Evolutionary conservation across 192 early-diverging fungal genomes (phyloP).

Genomic region (Rhizophagus sp.): DNA sequence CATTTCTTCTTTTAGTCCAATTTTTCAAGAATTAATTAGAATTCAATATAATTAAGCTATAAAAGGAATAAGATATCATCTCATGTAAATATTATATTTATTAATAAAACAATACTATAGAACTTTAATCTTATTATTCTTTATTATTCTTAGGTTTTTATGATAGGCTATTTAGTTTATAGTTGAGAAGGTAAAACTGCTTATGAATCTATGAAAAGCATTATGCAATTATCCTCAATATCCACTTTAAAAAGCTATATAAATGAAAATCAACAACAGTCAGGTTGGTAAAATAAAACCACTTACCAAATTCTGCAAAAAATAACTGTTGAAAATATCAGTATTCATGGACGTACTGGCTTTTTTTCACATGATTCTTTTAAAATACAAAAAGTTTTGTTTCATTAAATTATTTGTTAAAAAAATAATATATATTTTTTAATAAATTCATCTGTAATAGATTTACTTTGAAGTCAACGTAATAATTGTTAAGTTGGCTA

Average conservation of each 20-base stretch:
- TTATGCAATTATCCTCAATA: not conserved
- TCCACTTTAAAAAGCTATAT: not conserved
- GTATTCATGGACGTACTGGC: not conserved
- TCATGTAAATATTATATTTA: not conserved
- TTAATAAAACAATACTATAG: not conserved
- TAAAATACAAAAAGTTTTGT: constrained; percentile 10
- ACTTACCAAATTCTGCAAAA: not conserved
- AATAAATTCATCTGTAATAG: not conserved
- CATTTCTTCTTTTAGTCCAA: not conserved
- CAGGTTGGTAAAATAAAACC: constrained; percentile 1
- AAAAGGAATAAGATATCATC: constrained; percentile 9
- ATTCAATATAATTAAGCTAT: not conserved
- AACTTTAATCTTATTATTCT: not conserved
- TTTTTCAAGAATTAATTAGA: not conserved
- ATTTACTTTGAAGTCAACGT: not conserved
- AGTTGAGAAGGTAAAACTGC: not conserved
- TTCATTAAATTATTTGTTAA: not conserved
- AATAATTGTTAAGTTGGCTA: not conserved
- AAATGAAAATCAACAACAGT: not conserved
- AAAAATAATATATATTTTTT: not conserved
- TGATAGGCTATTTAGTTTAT: not conserved
- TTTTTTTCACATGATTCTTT: constrained; percentile 6
- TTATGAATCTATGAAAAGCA: not conserved
- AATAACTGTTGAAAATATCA: not conserved
- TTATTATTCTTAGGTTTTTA: not conserved